Base-by-base conservation (phyloP, 2,329 filamentous ascomycete species). In the Leptodontidium sp. region DNA sequence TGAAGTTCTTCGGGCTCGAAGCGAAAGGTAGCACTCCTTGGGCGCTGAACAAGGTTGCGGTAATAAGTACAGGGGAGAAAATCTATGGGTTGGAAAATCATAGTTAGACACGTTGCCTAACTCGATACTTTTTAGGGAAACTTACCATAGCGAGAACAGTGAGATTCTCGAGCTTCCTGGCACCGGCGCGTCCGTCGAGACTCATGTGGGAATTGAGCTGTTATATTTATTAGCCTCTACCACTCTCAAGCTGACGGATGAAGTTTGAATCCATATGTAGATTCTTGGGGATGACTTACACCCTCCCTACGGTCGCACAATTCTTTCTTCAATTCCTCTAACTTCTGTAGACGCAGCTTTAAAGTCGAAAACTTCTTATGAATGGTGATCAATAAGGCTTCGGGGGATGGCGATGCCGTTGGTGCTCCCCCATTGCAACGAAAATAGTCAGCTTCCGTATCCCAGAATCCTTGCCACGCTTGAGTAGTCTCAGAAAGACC, bases 101-200 rank as follows among this genome's bases (percentile, higher is more conserved):
- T 29, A 24, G 14, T 21, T 49, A 29, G 32, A 35, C 9, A 35
- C 32, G 4, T 47, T 17, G 26, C 40, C 32, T 52, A 57, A n/a
- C 32, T 45, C 17, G 45, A n/a, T 5, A 47, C 38, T 35, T 40
- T 17, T 8, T 11, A 26, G 26, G 15, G 5, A 17, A 58, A 21
- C 66, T 52, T 64, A 68, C 66, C 14, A 68, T 64, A 52, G 66
- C 58, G 14, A 68, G 35, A 49, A 52, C 50, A 26, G 61, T 68
- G 26, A 68, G 53, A 35, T 59, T 45, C 47, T 64, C 21, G 15
- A 68, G 21, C 26, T 64, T 49, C 17, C 21, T 55, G 12, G 61
- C 59, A 53, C 32, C 32, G 32, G 32, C 32, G 9, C 32, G 61
- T 53, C 59, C 64, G 35, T 52, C 66, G n/a, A 63, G 40, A 32